Evolutionary conservation across 2,329 filamentous ascomycete genomes (phyloP).

Genomic region (Colletotrichum sp.): DNA sequence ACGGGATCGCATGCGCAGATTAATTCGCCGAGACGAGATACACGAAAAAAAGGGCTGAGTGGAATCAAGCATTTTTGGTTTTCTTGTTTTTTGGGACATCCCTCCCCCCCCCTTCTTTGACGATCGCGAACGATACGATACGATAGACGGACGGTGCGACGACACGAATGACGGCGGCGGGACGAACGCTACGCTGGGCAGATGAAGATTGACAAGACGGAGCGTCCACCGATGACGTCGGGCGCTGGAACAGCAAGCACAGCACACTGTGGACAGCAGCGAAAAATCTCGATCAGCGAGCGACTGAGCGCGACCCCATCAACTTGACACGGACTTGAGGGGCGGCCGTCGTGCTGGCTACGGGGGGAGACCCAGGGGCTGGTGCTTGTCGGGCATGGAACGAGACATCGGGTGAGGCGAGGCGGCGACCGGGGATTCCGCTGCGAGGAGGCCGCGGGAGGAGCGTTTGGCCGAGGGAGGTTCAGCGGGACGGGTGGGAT

Average conservation of each 20-base stretch:
- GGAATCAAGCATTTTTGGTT: neutral
- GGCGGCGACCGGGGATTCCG: neutral
- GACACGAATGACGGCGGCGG: neutral
- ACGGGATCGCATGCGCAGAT: neutral
- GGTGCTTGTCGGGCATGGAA: neutral
- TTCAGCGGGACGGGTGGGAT: neutral
- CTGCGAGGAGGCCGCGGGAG: neutral
- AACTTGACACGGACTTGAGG: constrained; percentile 16
- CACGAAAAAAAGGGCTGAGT: neutral
- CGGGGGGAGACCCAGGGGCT: neutral
- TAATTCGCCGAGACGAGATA: neutral
- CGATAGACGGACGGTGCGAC: neutral
- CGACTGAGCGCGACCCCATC: constrained; percentile 2
- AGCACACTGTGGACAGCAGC: neutral
- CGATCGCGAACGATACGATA: neutral
- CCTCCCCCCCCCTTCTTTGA: neutral
- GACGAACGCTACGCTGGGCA: neutral
- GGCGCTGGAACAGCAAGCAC: neutral
- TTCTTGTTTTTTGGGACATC: neutral
- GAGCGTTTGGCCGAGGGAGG: neutral
- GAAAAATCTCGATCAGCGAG: neutral
- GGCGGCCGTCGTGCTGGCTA: neutral
- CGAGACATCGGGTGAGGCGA: neutral
- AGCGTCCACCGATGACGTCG: constrained; percentile 10
- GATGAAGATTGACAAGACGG: neutral